phyloP scores from a whole-genome alignment of 768 basidiomycete genomes.

The Leccinum aurantiacum region DNA sequence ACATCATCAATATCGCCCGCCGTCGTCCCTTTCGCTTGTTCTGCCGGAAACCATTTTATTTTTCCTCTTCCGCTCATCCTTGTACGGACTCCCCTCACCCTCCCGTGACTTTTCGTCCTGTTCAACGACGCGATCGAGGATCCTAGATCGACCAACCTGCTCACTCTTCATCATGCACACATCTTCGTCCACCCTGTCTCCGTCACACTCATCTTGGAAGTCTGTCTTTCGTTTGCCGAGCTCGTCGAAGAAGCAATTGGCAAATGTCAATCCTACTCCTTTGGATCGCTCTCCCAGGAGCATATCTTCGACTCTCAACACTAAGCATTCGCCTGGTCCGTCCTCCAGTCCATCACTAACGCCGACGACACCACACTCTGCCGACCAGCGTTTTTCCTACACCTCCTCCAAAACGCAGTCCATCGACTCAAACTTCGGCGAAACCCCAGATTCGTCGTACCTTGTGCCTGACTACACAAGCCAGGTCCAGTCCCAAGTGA shows the following conservation, averaged over 20 bases:
- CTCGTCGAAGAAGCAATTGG: slow-evolving; percentile 58
- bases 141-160: slow-evolving; percentile 22
- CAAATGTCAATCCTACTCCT: slow-evolving; percentile 38
- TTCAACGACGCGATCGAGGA: slow-evolving; percentile 20
- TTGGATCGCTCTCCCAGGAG: slow-evolving; percentile 45
- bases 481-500: slow-evolving; percentile 16
- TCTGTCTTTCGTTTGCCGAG: slow-evolving; percentile 71
- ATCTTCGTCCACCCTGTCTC: slow-evolving; percentile 22
- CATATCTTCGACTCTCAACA: slow-evolving; percentile 28
- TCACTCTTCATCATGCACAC: slow-evolving; percentile 25
- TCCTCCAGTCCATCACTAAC: slow-evolving; percentile 51
- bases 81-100: slow-evolving; percentile 6
- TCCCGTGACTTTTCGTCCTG: slow-evolving; percentile 9
- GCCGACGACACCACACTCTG: slow-evolving; percentile 52
- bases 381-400: slow-evolving; percentile 69
- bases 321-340: slow-evolving; percentile 25
- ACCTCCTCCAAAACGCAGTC: slow-evolving; percentile 78
- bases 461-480: slow-evolving; percentile 29
- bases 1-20: neutral
- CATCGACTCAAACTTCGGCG: slow-evolving; percentile 58
- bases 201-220: slow-evolving; percentile 53
- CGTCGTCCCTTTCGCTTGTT: slow-evolving; percentile 15
- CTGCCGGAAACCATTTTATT: slow-evolving; percentile 23
- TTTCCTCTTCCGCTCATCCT: slow-evolving; percentile 3
- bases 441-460: slow-evolving; percentile 30